Conservation (phyloP, 73 alveolate genomes). For the Durusdinium trenchii region DNA sequence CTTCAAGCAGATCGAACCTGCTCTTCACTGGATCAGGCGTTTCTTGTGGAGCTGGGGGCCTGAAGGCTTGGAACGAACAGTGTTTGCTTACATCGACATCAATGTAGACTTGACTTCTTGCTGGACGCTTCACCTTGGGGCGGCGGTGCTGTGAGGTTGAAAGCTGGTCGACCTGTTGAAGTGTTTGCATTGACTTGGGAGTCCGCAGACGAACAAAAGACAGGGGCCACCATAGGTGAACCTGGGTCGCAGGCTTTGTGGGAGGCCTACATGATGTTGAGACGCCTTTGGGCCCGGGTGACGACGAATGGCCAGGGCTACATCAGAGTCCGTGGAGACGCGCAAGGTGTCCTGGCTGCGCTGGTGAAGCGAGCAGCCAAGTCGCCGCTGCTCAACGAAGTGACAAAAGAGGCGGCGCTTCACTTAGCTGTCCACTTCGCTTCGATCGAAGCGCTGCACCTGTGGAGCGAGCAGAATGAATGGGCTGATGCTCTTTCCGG, state of each 20-base stretch:
- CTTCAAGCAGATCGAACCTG: constrained; percentile 9
- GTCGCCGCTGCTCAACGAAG: neutral
- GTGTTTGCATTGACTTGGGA: neutral
- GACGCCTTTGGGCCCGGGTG: constrained; percentile 49
- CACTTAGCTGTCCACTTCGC: neutral
- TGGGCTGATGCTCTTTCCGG: constrained; percentile 40
- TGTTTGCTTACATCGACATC: neutral
- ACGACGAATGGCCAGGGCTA: neutral
- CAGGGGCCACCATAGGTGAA: constrained; percentile 14
- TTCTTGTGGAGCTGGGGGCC: neutral
- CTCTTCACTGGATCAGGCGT: neutral
- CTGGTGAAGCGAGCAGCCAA: too few relatives aligned
- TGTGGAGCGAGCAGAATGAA: constrained; percentile 52
- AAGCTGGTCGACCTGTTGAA: neutral
- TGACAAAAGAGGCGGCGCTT: constrained; percentile 2
- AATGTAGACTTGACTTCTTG: neutral
- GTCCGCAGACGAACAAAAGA: neutral
- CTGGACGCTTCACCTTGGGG: constrained; percentile 83
- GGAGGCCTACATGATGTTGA: constrained; percentile 11
- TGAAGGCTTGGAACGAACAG: neutral
- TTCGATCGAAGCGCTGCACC: constrained; percentile 21
- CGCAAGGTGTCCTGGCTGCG: constrained; percentile 14
- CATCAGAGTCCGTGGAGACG: constrained; percentile 16
- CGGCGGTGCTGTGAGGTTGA: neutral
- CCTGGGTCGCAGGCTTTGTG: constrained; percentile 57